Evolutionary conservation across 805 yeast genomes (phyloP).

Genomic region (Wickerhamiella alocasiicola): DNA sequence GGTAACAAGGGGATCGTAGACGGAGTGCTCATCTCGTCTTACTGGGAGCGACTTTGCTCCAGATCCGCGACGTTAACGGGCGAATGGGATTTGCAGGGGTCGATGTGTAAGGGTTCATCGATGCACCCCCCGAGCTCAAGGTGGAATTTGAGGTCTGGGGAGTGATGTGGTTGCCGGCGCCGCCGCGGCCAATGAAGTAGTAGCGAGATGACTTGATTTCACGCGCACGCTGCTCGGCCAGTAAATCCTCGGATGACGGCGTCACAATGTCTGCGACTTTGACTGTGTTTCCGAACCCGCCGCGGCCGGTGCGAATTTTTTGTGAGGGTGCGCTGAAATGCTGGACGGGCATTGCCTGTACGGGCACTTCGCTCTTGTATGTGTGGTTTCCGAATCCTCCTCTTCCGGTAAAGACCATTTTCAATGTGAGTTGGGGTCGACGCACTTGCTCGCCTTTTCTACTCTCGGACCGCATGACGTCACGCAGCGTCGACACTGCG

Average conservation of each 20-base stretch:
- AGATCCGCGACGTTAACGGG: conserved; percentile 10
- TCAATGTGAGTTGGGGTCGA: too few species aligned
- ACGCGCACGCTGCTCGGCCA: conserved; percentile 24
- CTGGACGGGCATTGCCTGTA: conserved; percentile 27
- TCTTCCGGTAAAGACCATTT: conserved; percentile 25
- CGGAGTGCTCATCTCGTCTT: conserved; percentile 10
- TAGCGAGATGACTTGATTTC: conserved; percentile 23
- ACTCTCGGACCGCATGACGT: too few species aligned
- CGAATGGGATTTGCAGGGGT: conserved; percentile 3
- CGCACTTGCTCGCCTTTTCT: too few species aligned
- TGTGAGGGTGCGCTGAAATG: conserved; percentile 26
- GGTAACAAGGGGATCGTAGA: too few species aligned
- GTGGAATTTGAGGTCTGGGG: background rate
- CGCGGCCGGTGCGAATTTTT: conserved; percentile 28
- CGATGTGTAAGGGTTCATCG: conserved; percentile 8
- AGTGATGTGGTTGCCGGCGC: conserved; percentile 26
- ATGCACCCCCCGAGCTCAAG: background rate
- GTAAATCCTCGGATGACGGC: conserved; percentile 26
- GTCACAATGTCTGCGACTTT: conserved; percentile 23
- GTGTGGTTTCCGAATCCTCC: conserved; percentile 26
- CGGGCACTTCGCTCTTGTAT: conserved; percentile 8
- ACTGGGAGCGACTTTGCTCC: conserved; percentile 9
- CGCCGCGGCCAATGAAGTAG: conserved; percentile 30
- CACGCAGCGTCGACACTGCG: too few species aligned
- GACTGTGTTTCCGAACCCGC: conserved; percentile 30